Evolutionary conservation across 1,139 yeast genomes (phyloP), one percentile per base, ranked within the genome.

Genomic region (Protomyces gravidus): DNA sequence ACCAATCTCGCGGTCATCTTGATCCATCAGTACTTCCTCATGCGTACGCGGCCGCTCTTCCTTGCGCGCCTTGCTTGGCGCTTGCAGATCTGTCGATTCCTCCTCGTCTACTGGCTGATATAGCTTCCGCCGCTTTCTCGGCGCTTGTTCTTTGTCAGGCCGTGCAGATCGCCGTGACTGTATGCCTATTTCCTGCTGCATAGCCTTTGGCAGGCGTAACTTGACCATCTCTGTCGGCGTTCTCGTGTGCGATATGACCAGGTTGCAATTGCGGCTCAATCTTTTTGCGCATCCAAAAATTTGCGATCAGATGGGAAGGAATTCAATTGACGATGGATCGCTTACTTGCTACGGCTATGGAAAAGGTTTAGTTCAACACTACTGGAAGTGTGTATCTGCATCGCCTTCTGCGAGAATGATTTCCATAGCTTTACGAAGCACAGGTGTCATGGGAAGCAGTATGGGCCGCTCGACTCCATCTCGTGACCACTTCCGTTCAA

Each of bases 1-100:
- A n/a, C 40, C 59, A 32, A 55, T 55, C 42, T 55, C 59, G 6
- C 49, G 52, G 23, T 55, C 59, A 21, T 55, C 53, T 49, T 48
- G 48, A 2, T 55, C 59, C 59, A 55, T 48, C 42, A 49, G 26
- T 5, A 39, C 19, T 4, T 47, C 53, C 7, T 39, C 53, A n/a
- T 25, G 28, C 5, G 51, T 32, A 17, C 39, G 55, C n/a, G 55
- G 55, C 30, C 28, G 36, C 42, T n/a, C 55, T 39, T 17, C 17
- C 45, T 42, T 19, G 36, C 36, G 36, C 21, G 48, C 15, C 45
- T n/a, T 39, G 26, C 15, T 45, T 19, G 19, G 47, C 23, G 17
- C 45, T 4, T 3, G 33, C 13, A 13, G n/a, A 23, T 30, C 19
- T 3, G 27, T 27, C 15, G 17, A 13, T 13, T 52, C 57, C 28